Evolutionary conservation across 441 rosid species (phyloP).

Genomic region (Jatropha podagrica): DNA sequence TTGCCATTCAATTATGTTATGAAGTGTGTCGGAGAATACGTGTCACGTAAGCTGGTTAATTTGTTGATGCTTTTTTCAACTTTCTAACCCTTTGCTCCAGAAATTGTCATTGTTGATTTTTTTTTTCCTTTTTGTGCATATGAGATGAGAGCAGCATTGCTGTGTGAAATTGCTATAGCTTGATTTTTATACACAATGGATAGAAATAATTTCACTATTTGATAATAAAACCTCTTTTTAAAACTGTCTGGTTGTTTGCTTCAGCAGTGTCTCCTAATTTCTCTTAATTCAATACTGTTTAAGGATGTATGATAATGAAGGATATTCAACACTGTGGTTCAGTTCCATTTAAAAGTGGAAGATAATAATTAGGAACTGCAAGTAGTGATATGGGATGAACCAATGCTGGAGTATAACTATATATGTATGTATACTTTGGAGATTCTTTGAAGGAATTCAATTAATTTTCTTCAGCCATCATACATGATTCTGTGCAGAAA

Average conservation of each 20-base stretch:
- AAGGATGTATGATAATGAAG: not conserved
- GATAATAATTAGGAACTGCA: not conserved
- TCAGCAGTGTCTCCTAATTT: too few species aligned
- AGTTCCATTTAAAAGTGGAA: not conserved
- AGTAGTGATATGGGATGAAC: not conserved
- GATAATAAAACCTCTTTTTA: not conserved
- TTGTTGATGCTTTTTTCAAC: not conserved
- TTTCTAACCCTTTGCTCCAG: not conserved
- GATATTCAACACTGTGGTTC: not conserved
- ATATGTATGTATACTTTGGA: not conserved
- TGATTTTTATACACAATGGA: not conserved
- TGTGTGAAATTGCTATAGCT: not conserved
- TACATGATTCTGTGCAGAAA: slow-evolving; percentile 37
- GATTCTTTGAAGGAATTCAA: slow-evolving; percentile 3
- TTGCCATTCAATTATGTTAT: not conserved
- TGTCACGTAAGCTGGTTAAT: not conserved
- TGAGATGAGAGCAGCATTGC: not conserved
- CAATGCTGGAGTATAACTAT: not conserved
- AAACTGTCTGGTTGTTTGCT: not conserved
- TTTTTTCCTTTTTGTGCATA: not conserved
- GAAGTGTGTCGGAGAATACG: not conserved
- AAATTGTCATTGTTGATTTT: not conserved
- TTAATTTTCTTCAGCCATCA: slow-evolving; percentile 1
- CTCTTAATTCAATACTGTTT: not conserved
- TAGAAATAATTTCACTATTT: not conserved